These are phyloP conservation scores for Sclerotinia sclerotiorum DNA, from an alignment of 2,329 filamentous ascomycete species.

Conservation along the genomic window DNA sequence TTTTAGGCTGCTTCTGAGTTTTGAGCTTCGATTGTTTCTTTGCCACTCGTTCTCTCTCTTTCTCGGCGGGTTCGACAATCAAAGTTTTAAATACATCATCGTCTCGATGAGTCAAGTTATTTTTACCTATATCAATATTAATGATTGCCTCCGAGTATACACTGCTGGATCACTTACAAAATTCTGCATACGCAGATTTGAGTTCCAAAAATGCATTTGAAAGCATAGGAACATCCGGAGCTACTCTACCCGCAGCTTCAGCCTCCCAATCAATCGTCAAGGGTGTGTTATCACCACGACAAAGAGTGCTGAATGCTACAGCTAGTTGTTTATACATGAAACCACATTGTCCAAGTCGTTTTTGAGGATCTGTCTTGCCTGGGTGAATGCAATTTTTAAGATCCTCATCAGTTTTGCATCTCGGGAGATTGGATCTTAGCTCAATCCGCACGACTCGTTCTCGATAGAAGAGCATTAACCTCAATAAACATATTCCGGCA, in stretches of 20 bases:
- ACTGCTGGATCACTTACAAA: not conserved
- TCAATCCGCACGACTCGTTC: slow-evolving; percentile 28
- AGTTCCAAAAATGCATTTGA: slow-evolving; percentile 22
- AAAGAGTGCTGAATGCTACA: slow-evolving; percentile 27
- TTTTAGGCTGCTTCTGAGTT: not conserved
- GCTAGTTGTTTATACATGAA: slow-evolving; percentile 30
- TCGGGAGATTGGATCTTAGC: slow-evolving; percentile 27
- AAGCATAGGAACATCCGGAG: slow-evolving; percentile 16
- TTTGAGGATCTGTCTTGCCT: slow-evolving; percentile 25
- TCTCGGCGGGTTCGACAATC: slow-evolving; percentile 21
- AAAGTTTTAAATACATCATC: slow-evolving; percentile 29
- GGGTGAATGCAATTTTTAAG: slow-evolving; percentile 14
- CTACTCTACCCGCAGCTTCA: slow-evolving; percentile 6
- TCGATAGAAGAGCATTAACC: slow-evolving; percentile 29
- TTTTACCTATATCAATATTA: not conserved
- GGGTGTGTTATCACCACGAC: slow-evolving; percentile 28
- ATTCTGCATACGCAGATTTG: slow-evolving; percentile 14
- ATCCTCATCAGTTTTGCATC: slow-evolving; percentile 21
- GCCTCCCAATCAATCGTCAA: slow-evolving; percentile 27
- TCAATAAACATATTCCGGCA: slow-evolving; percentile 29
- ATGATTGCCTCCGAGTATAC: too few relatives aligned
- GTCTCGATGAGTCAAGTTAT: slow-evolving; percentile 25
- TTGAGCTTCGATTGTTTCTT: slow-evolving; percentile 17
- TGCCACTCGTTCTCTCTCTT: slow-evolving; percentile 15
- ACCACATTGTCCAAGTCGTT: slow-evolving; percentile 26